These are phyloP conservation scores for Colletotrichum eremochloae DNA, from an alignment of 2,329 filamentous ascomycete genomes.

Conservation along the genomic window DNA sequence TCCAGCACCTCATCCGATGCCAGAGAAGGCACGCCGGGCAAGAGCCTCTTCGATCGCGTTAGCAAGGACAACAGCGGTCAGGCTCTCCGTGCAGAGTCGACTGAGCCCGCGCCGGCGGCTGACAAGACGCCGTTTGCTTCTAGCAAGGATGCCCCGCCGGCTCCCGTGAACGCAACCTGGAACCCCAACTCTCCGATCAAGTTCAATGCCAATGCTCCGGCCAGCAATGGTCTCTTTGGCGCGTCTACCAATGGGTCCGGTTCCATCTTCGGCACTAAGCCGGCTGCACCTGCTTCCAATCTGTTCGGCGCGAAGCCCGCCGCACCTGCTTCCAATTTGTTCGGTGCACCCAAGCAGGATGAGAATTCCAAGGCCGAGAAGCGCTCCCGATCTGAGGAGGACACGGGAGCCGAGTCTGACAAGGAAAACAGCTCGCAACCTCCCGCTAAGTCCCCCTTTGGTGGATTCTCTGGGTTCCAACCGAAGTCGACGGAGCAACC, in stretches of 20 bases:
- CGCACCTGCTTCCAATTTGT: slow-evolving; percentile 51
- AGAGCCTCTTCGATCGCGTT: slow-evolving; percentile 69
- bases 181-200: slow-evolving; percentile 66
- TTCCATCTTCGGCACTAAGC: slow-evolving; percentile 55
- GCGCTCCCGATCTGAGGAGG: slow-evolving; percentile 42
- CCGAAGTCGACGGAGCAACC: slow-evolving; percentile 49
- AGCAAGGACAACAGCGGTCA: slow-evolving; percentile 64
- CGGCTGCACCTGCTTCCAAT: slow-evolving; percentile 49
- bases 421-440: slow-evolving; percentile 59
- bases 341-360: slow-evolving; percentile 53
- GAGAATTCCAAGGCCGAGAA: slow-evolving; percentile 46
- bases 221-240: slow-evolving; percentile 39
- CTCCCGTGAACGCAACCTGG: slow-evolving; percentile 61
- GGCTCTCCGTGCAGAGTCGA: slow-evolving; percentile 56
- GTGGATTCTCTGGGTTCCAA: slow-evolving; percentile 50
- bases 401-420: slow-evolving; percentile 57
- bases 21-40: slow-evolving; percentile 60
- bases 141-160: slow-evolving; percentile 52
- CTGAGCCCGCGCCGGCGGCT: slow-evolving; percentile 47
- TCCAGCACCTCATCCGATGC: slow-evolving; percentile 58
- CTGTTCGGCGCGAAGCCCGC: slow-evolving; percentile 54
- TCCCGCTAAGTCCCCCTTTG: slow-evolving; percentile 49
- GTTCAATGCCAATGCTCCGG: slow-evolving; percentile 57
- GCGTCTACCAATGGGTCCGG: slow-evolving; percentile 48
- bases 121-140: slow-evolving; percentile 53